A percentile compares a stretch with the other conserved stretches of the same genome.
These are phyloP conservation scores for Spinacia oleracea DNA, from an alignment of 179 eudicot species.

Conservation along the genomic window DNA sequence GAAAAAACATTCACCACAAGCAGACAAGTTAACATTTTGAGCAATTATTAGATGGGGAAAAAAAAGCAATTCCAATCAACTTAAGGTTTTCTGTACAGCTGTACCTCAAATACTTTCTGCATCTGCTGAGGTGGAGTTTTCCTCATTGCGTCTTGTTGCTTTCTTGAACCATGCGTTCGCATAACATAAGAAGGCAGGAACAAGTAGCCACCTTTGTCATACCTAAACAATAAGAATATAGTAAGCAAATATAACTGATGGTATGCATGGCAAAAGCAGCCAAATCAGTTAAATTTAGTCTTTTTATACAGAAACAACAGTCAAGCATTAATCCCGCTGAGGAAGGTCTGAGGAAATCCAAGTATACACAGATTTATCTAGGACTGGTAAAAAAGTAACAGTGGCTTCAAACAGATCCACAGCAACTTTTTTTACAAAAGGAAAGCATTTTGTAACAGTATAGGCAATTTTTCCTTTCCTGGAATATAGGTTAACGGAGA, in stretches of 20 bases:
- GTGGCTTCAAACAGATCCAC: background rate
- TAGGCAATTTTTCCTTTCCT: background rate
- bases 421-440: background rate
- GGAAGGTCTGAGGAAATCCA: background rate
- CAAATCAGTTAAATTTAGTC: background rate
- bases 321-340: background rate
- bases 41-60: conserved; percentile 11
- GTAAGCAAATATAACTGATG: background rate
- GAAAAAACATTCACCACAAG: background rate
- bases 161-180: conserved; percentile 87
- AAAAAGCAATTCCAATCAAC: conserved; percentile 4
- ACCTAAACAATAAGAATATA: conserved; percentile 43
- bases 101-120: conserved; percentile 78
- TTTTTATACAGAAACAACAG: background rate
- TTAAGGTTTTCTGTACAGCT: background rate
- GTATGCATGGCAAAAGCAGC: background rate
- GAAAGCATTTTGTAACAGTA: background rate
- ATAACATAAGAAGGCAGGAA: conserved; percentile 86
- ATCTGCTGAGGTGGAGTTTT: conserved; percentile 53
- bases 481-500: no score
- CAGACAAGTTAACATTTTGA: conserved; percentile 13
- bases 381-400: background rate
- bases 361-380: background rate
- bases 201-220: conserved; percentile 80
- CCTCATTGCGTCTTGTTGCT: conserved; percentile 69